These are phyloP conservation scores for Chlorophyllum brunneum DNA, from an alignment of 768 basidiomycete species.

Conservation along the genomic window DNA sequence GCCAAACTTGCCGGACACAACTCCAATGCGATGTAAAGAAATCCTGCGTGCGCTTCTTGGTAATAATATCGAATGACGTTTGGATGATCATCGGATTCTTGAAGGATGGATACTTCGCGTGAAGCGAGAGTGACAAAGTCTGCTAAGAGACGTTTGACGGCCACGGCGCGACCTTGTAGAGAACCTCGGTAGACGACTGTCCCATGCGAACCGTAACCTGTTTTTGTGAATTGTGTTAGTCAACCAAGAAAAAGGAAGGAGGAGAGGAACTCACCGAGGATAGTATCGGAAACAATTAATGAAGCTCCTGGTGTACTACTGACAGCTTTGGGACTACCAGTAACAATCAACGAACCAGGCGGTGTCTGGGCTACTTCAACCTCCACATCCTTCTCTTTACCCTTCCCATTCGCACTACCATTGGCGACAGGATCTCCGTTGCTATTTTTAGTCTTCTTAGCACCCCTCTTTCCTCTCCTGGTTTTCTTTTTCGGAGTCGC, in stretches of 20 bases:
- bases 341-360: slow-evolving; percentile 17
- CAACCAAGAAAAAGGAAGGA: neutral
- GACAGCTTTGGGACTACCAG: slow-evolving; percentile 23
- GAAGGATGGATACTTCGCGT: slow-evolving; percentile 90
- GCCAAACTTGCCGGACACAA: slow-evolving; percentile 89
- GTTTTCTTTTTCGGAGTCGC: slow-evolving; percentile 41
- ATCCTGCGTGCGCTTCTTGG: slow-evolving; percentile 89
- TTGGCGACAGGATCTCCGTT: slow-evolving; percentile 20
- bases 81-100: slow-evolving; percentile 96
- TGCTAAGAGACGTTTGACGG: slow-evolving; percentile 93
- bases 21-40: slow-evolving; percentile 97
- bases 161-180: slow-evolving; percentile 95
- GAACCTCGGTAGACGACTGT: slow-evolving; percentile 94
- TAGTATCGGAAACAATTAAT: slow-evolving; percentile 65
- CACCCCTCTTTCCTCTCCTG: slow-evolving; percentile 49
- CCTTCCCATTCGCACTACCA: slow-evolving; percentile 13
- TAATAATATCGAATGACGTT: slow-evolving; percentile 99
- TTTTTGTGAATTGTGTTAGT: slow-evolving; percentile 6
- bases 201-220: slow-evolving; percentile 94
- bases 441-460: slow-evolving; percentile 42
- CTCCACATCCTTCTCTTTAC: slow-evolving; percentile 19
- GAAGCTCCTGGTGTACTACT: slow-evolving; percentile 37
- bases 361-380: slow-evolving; percentile 28
- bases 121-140: slow-evolving; percentile 94
- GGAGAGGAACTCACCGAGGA: slow-evolving; percentile 54